phyloP scores from a whole-genome alignment of 2,329 filamentous ascomycete genomes.

The Cladobotryum mycophilum region DNA sequence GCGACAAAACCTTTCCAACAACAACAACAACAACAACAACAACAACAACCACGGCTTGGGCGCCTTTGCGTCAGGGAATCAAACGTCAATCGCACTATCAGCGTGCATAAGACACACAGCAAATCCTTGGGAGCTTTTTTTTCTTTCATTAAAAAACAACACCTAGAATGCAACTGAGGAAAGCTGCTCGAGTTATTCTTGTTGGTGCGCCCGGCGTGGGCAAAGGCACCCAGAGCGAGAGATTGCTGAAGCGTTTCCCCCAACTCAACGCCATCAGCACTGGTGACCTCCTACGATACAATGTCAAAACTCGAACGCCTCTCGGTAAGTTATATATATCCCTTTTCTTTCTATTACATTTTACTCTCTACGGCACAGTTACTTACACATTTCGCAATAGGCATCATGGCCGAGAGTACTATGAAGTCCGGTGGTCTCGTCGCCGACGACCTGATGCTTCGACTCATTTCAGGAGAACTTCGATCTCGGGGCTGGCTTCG shows the following conservation, averaged over 20 bases:
- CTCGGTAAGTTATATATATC: slow-evolving; percentile 52
- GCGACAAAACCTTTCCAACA: background rate
- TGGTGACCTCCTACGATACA: slow-evolving; percentile 83
- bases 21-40: too few relatives aligned
- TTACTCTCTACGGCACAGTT: slow-evolving; percentile 6
- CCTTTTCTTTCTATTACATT: background rate
- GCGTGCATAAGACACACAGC: background rate
- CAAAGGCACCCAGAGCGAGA: slow-evolving; percentile 92
- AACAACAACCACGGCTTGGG: too few relatives aligned
- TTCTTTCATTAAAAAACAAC: too few relatives aligned
- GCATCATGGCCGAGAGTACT: slow-evolving; percentile 81
- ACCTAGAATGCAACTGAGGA: slow-evolving; percentile 57
- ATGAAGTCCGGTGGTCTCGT: slow-evolving; percentile 90
- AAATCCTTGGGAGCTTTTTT: too few relatives aligned
- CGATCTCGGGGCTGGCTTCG: slow-evolving; percentile 77
- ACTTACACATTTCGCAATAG: slow-evolving; percentile 35
- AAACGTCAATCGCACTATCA: background rate
- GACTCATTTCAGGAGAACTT: slow-evolving; percentile 86
- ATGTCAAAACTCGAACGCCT: slow-evolving; percentile 83
- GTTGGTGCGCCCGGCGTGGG: slow-evolving; percentile 94
- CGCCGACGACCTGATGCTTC: slow-evolving; percentile 82
- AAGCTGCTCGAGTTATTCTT: slow-evolving; percentile 87
- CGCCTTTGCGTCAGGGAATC: too few relatives aligned
- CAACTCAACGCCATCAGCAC: slow-evolving; percentile 89
- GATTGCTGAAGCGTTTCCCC: slow-evolving; percentile 78